A percentile compares a stretch with the other conserved stretches of the same genome.
Evolutionary conservation across 176 grass and related monocot species (phyloP).

Genomic region (Stipa capillata): DNA sequence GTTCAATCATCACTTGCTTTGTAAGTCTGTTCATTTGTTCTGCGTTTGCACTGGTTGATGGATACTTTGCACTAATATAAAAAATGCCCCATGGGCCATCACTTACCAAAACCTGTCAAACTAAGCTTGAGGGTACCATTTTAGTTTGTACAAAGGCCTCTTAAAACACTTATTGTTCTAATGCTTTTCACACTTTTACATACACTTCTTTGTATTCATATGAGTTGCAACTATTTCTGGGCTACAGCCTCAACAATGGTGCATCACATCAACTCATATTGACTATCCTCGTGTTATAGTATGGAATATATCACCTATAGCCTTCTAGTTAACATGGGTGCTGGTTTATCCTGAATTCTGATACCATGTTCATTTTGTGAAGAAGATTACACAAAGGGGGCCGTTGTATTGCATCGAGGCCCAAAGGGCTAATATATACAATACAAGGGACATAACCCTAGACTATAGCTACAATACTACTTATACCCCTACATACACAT

Average conservation of each 20-base stretch:
- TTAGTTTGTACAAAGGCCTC: not conserved
- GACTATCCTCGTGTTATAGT: not conserved
- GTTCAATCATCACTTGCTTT: not conserved
- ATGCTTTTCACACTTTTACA: not conserved
- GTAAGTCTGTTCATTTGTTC: conserved; percentile 40
- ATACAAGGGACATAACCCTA: not conserved
- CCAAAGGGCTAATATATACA: not conserved
- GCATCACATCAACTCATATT: not conserved
- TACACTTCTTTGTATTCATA: not conserved
- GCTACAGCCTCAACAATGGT: not conserved
- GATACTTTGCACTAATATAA: not conserved
- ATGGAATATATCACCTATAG: not conserved
- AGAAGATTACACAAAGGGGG: not conserved
- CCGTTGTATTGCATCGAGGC: not conserved
- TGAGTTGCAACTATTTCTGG: not conserved
- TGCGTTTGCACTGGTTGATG: not conserved
- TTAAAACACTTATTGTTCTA: not conserved
- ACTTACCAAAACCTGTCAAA: not conserved
- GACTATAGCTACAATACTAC: not conserved
- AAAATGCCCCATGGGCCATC: not conserved
- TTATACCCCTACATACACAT: not conserved
- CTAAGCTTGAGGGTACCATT: not conserved
- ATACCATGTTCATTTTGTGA: not conserved
- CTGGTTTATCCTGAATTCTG: not conserved
- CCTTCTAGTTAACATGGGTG: not conserved